These are phyloP conservation scores for Apophysomyces sp. DNA, from an alignment of 371 early-diverging fungal genomes.

Conservation along the genomic window DNA sequence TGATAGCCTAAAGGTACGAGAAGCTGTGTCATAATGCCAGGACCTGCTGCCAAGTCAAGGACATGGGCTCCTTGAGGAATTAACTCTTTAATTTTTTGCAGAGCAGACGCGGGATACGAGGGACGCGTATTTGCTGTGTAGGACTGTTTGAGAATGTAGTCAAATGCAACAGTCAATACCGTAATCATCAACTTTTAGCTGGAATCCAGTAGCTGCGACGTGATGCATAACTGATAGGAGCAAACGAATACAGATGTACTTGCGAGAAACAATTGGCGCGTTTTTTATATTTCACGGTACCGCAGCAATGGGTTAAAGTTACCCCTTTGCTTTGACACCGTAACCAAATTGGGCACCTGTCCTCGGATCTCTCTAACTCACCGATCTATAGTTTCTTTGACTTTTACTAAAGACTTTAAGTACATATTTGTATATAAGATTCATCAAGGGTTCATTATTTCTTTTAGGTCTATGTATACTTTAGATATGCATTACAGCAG, in stretches of 20 bases:
- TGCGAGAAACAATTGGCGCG: no score
- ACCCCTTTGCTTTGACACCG: no score
- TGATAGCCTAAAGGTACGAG: conserved; percentile 21
- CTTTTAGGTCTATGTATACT: no score
- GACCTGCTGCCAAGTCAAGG: conserved; percentile 46
- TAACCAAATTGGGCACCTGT: no score
- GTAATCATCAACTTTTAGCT: conserved; percentile 26
- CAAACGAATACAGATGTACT: neutral
- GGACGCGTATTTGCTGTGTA: conserved; percentile 34
- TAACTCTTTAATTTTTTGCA: conserved; percentile 16
- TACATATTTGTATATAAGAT: no score
- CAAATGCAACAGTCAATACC: conserved; percentile 15
- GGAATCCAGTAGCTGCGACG: conserved; percentile 31
- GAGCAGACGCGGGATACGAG: conserved; percentile 27
- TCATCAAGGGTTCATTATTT: no score
- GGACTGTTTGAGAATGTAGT: neutral
- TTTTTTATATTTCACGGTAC: no score
- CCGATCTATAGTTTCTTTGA: no score
- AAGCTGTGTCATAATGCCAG: conserved; percentile 43
- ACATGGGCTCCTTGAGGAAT: conserved; percentile 14
- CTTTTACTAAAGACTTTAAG: no score
- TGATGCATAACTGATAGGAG: conserved; percentile 8
- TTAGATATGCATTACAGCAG: no score
- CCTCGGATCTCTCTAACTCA: no score
- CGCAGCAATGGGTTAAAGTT: no score